A percentile compares a stretch with the other conserved stretches of the same genome.
phyloP scores from a whole-genome alignment of 1,139 yeast species.

The Meyerozyma guilliermondii region DNA sequence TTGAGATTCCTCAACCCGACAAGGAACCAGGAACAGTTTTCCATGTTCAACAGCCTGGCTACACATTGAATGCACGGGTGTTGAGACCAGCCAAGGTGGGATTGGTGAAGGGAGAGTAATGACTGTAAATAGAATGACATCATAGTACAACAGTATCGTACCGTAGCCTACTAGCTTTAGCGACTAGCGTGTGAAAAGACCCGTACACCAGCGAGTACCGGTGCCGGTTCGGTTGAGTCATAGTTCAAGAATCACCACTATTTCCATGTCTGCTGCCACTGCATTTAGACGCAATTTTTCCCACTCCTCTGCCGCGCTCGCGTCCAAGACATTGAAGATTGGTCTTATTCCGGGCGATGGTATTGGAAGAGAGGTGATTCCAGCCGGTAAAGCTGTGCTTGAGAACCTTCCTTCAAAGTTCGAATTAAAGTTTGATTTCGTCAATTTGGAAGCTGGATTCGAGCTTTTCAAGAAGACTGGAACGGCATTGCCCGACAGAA shows the following conservation, averaged over 20 bases:
- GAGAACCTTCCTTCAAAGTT: slow-evolving; percentile 73
- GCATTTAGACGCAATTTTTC: slow-evolving; percentile 33
- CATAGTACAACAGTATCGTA: too few species aligned
- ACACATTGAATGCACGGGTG: slow-evolving; percentile 79
- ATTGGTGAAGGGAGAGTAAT: slow-evolving; percentile 54
- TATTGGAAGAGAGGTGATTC: slow-evolving; percentile 95
- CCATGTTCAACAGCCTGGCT: slow-evolving; percentile 91
- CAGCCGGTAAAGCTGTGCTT: slow-evolving; percentile 83
- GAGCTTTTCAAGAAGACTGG: slow-evolving; percentile 92
- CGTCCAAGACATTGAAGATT: slow-evolving; percentile 36
- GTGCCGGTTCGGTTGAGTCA: neutral
- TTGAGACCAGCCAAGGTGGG: slow-evolving; percentile 97
- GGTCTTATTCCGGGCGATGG: slow-evolving; percentile 96
- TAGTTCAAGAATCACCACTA: neutral
- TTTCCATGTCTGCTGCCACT: slow-evolving; percentile 16
- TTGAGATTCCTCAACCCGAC: slow-evolving; percentile 82
- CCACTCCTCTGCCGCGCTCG: slow-evolving; percentile 18
- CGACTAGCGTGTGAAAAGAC: too few species aligned
- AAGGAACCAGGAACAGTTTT: slow-evolving; percentile 92
- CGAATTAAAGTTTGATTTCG: slow-evolving; percentile 79
- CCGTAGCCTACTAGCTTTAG: too few species aligned
- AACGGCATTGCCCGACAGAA: slow-evolving; percentile 88
- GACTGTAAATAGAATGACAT: neutral
- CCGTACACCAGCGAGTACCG: neutral
- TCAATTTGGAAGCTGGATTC: slow-evolving; percentile 88